Conservation (phyloP, 495 filamentous ascomycete species). For the Penicillium pancosmium region DNA sequence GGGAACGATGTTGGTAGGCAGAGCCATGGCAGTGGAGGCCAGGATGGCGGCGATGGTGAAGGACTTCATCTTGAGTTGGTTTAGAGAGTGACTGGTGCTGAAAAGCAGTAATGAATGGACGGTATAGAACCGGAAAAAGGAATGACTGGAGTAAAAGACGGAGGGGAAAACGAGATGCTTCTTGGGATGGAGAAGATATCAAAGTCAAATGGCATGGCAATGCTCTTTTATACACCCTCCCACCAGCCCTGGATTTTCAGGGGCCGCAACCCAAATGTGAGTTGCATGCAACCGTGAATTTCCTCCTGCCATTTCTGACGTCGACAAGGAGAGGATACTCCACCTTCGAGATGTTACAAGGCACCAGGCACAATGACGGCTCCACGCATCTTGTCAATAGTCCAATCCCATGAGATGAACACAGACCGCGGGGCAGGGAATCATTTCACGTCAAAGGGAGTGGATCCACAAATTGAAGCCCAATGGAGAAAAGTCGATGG, state of each 20-base stretch:
- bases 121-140: conserved; percentile 27
- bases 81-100: conserved; percentile 23
- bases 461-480: conserved; percentile 6
- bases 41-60: conserved; percentile 28
- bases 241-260: conserved; percentile 4
- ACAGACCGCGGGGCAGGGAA: background rate
- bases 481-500: background rate
- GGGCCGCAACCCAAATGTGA: conserved; percentile 1
- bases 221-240: conserved; percentile 21
- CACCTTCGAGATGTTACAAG: conserved; percentile 14
- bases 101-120: conserved; percentile 33
- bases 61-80: conserved; percentile 29
- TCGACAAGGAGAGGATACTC: conserved; percentile 10
- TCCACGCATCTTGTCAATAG: conserved; percentile 6
- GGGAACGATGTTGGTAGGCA: conserved; percentile 23
- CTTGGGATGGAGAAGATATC: conserved; percentile 16
- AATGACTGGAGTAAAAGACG: conserved; percentile 25
- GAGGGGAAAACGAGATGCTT: conserved; percentile 22
- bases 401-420: conserved; percentile 6
- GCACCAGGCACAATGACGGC: background rate
- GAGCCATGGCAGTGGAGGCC: conserved; percentile 27
- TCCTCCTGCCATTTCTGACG: conserved; percentile 10
- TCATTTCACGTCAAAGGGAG: conserved; percentile 15
- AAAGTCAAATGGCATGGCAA: conserved; percentile 11
- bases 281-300: background rate